Evolutionary conservation across 768 basidiomycete genomes (phyloP).

Genomic region (Boletus vermiculosoides): DNA sequence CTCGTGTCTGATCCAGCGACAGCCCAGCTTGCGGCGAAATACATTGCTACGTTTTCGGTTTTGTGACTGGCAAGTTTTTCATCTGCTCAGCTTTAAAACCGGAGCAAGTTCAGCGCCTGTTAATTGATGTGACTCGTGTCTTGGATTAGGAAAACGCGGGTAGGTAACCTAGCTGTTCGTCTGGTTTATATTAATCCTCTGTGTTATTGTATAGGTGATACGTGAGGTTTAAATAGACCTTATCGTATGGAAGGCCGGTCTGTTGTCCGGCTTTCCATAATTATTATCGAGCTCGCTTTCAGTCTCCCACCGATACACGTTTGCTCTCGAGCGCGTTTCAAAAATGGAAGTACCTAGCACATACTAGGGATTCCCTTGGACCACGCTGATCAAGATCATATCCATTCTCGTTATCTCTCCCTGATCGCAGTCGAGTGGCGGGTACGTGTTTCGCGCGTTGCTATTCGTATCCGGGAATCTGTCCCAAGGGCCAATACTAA

Average conservation of each 20-base stretch:
- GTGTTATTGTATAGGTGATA: neutral
- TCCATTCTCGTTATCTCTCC: neutral
- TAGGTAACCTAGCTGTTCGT: neutral
- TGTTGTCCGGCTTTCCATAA: neutral
- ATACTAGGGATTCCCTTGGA: neutral
- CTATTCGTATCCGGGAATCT: neutral
- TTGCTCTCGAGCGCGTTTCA: neutral
- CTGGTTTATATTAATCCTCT: neutral
- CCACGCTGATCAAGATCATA: neutral
- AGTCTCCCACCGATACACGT: neutral
- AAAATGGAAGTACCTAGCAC: neutral
- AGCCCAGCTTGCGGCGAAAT: neutral
- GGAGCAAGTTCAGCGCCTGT: neutral
- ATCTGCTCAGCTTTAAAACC: neutral
- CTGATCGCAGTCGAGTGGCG: slow-evolving; percentile 2
- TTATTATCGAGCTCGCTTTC: neutral
- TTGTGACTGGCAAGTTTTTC: neutral
- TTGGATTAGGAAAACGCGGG: neutral
- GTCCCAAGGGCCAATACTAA: neutral
- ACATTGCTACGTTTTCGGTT: neutral
- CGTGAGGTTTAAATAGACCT: neutral
- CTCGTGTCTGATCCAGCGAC: neutral
- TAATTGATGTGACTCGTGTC: neutral
- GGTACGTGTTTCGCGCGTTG: slow-evolving; percentile 11
- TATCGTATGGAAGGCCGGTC: neutral